Percentiles rank a stretch among this genome's conserved stretches.
Evolutionary conservation across 2,329 filamentous ascomycete genomes (phyloP).

Genomic region (Pyricularia sp.): DNA sequence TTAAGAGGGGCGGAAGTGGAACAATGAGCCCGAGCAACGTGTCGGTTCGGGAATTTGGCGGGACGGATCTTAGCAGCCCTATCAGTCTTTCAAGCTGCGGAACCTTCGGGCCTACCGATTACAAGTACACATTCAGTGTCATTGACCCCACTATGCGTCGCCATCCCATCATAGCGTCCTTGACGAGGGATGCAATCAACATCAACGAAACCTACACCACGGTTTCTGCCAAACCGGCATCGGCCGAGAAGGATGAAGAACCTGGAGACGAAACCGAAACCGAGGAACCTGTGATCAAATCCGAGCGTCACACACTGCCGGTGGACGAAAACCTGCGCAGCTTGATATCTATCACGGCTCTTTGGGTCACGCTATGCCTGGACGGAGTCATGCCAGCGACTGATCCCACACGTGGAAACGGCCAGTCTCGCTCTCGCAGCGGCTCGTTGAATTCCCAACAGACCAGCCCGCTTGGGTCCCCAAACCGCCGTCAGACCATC

Average conservation of each 20-base stretch:
- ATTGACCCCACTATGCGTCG: conserved; percentile 55
- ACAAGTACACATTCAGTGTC: conserved; percentile 63
- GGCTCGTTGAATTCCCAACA: not conserved
- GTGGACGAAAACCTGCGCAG: conserved; percentile 31
- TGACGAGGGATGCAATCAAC: conserved; percentile 51
- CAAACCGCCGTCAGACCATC: not conserved
- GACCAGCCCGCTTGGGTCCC: not conserved
- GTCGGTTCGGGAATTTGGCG: conserved; percentile 8
- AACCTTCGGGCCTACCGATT: conserved; percentile 22
- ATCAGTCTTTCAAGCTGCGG: conserved; percentile 17
- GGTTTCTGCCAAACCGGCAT: conserved; percentile 22
- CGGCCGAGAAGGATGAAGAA: conserved; percentile 8
- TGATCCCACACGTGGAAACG: conserved; percentile 6
- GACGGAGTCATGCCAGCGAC: conserved; percentile 18
- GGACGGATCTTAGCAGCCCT: conserved; percentile 19
- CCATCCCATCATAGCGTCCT: conserved; percentile 61
- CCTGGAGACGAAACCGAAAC: not conserved
- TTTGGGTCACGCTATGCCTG: conserved; percentile 36
- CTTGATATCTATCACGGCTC: conserved; percentile 37
- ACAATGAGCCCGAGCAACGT: conserved; percentile 8
- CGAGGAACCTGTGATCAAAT: not conserved
- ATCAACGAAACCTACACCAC: conserved; percentile 56
- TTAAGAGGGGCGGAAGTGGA: conserved; percentile 30
- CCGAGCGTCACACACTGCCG: conserved; percentile 19
- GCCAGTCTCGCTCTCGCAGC: not conserved